phyloP scores from a whole-genome alignment of 2,329 filamentous ascomycete species.

The Epichloe glyceriae region DNA sequence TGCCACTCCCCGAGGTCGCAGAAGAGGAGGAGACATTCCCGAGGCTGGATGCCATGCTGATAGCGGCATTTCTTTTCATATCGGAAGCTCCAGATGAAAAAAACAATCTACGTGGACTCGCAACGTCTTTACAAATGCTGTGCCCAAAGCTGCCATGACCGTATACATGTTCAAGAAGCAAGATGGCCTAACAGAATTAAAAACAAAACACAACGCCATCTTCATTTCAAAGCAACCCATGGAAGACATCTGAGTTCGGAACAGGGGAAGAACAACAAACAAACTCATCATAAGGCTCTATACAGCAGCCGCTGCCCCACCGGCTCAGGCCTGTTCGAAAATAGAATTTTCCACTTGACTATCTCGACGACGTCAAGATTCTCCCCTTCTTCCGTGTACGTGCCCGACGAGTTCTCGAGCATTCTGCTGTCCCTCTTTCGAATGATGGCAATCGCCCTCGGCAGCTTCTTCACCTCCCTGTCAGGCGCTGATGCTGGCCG shows the following conservation, averaged over 20 bases:
- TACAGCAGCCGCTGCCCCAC: conserved; percentile 33
- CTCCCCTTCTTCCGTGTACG: conserved; percentile 20
- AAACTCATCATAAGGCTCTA: neutral
- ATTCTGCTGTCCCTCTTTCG: conserved; percentile 35
- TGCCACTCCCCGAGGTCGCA: too few species aligned
- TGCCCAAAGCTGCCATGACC: too few species aligned
- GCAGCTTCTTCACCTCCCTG: conserved; percentile 84
- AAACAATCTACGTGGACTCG: too few species aligned
- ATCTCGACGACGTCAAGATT: conserved; percentile 78
- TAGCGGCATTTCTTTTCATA: too few species aligned
- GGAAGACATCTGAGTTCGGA: neutral
- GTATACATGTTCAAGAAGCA: too few species aligned
- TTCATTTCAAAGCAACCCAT: neutral
- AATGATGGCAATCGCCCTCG: conserved; percentile 67
- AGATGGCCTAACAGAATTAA: too few species aligned
- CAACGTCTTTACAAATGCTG: too few species aligned
- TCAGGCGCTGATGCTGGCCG: conserved; percentile 76
- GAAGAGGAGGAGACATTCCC: too few species aligned
- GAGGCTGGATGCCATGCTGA: too few species aligned
- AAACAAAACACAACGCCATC: too few species aligned
- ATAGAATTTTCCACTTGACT: conserved; percentile 75
- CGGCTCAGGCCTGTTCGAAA: conserved; percentile 74
- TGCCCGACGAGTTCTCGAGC: conserved; percentile 32
- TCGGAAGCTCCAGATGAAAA: too few species aligned
- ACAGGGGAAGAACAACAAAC: neutral